Percentiles rank a stretch among this genome's conserved stretches.
These are phyloP conservation scores for Diospyros lotus DNA, from an alignment of 148 eudicot genomes.

Conservation along the genomic window DNA sequence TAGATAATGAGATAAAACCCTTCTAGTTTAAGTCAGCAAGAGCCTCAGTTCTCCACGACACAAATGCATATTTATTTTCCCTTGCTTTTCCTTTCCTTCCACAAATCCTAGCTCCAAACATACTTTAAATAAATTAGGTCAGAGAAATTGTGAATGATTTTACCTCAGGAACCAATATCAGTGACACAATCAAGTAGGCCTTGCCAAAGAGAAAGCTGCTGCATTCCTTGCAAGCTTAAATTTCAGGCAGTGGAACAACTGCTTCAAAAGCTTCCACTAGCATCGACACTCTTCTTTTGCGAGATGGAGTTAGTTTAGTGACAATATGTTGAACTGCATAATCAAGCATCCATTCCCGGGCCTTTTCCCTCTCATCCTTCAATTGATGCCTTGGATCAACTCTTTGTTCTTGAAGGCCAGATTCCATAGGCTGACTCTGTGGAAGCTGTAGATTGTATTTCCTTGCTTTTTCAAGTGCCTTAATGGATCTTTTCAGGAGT, in stretches of 20 bases:
- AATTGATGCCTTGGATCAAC: conserved; percentile 38
- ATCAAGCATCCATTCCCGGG: conserved; percentile 88
- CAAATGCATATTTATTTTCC: not conserved
- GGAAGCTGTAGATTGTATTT: conserved; percentile 27
- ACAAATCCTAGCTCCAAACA: too few species aligned
- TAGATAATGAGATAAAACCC: not conserved
- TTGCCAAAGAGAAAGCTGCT: conserved; percentile 7
- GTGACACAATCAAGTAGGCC: not conserved
- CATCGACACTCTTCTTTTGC: conserved; percentile 52
- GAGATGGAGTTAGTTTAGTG: conserved; percentile 40
- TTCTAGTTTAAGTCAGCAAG: not conserved
- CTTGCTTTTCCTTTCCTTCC: too few species aligned
- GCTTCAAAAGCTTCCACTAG: conserved; percentile 67
- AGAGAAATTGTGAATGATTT: not conserved
- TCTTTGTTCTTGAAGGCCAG: conserved; percentile 31
- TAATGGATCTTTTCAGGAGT: conserved; percentile 62
- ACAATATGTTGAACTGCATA: conserved; percentile 77
- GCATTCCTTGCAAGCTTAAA: conserved; percentile 17
- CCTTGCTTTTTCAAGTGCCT: conserved; percentile 66
- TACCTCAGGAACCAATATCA: not conserved
- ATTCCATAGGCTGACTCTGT: conserved; percentile 12
- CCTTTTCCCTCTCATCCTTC: conserved; percentile 50
- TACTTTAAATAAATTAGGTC: too few species aligned
- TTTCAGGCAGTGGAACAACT: conserved; percentile 55
- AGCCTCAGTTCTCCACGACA: not conserved